Percentiles rank a stretch among this genome's conserved stretches.
These are phyloP conservation scores for Talaromyces sp. DNA, from an alignment of 2,329 filamentous ascomycete species.

Conservation along the genomic window DNA sequence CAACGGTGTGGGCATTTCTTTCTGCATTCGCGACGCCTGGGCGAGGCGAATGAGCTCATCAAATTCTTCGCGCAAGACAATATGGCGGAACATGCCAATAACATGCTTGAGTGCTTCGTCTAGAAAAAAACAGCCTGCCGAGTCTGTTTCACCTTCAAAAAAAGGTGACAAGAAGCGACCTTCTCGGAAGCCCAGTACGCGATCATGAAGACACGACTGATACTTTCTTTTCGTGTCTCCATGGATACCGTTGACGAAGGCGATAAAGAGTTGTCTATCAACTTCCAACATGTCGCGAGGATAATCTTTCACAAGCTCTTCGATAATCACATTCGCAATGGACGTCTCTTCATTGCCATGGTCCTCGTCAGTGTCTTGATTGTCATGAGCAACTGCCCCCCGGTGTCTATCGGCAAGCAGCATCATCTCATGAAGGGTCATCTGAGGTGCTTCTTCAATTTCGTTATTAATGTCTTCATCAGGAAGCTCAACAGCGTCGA, in stretches of 20 bases:
- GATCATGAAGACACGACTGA: slow-evolving; percentile 31
- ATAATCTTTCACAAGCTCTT: slow-evolving; percentile 27
- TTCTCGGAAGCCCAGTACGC: slow-evolving; percentile 33
- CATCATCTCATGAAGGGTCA: slow-evolving; percentile 44
- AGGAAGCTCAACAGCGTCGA: slow-evolving; percentile 26
- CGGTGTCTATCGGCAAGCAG: slow-evolving; percentile 27
- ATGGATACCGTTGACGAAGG: slow-evolving; percentile 44
- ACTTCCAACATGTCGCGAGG: slow-evolving; percentile 37
- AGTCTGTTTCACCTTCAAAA: slow-evolving; percentile 30
- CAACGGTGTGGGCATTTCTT: slow-evolving; percentile 15
- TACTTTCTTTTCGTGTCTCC: slow-evolving; percentile 35
- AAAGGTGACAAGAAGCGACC: slow-evolving; percentile 33
- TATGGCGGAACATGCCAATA: slow-evolving; percentile 40
- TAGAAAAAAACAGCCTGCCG: slow-evolving; percentile 37
- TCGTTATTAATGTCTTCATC: slow-evolving; percentile 28
- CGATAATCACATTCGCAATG: slow-evolving; percentile 20
- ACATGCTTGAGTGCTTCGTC: slow-evolving; percentile 38
- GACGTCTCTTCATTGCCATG: slow-evolving; percentile 21
- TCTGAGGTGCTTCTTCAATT: slow-evolving; percentile 21
- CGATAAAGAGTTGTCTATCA: slow-evolving; percentile 39
- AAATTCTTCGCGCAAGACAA: slow-evolving; percentile 38
- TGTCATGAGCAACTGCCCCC: not conserved
- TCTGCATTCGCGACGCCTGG: slow-evolving; percentile 22
- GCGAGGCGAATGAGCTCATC: slow-evolving; percentile 31
- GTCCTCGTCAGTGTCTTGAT: slow-evolving; percentile 10